These are phyloP conservation scores for Aspergillus ostianus DNA, from an alignment of 495 filamentous ascomycete genomes.

Conservation along the genomic window DNA sequence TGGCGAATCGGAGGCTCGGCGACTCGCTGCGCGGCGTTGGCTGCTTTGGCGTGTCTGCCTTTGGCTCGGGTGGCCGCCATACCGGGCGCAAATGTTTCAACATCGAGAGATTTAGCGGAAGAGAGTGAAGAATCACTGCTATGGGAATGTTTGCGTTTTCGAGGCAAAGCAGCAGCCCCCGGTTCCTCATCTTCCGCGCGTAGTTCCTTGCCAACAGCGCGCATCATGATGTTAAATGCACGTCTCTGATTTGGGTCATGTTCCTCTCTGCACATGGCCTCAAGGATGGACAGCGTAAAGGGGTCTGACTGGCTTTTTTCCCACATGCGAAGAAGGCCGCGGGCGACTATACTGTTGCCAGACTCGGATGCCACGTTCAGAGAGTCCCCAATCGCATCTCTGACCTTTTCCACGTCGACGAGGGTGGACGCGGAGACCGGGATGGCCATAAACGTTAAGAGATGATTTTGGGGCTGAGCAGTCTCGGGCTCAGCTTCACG, in stretches of 20 bases:
- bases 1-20: slow-evolving; percentile 7
- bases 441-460: slow-evolving; percentile 15
- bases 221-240: slow-evolving; percentile 28
- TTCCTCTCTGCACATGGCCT: slow-evolving; percentile 25
- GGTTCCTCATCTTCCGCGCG: slow-evolving; percentile 13
- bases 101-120: slow-evolving; percentile 36
- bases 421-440: slow-evolving; percentile 23
- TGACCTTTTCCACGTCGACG: slow-evolving; percentile 28
- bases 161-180: slow-evolving; percentile 8
- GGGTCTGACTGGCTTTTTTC: slow-evolving; percentile 25
- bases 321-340: slow-evolving; percentile 29
- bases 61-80: slow-evolving; percentile 25
- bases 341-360: slow-evolving; percentile 26
- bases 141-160: slow-evolving; percentile 35
- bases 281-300: slow-evolving; percentile 25
- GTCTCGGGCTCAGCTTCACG: slow-evolving; percentile 4
- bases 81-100: slow-evolving; percentile 23
- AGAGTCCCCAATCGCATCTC: slow-evolving; percentile 21
- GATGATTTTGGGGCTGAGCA: slow-evolving; percentile 1
- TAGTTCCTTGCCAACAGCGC: slow-evolving; percentile 21
- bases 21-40: slow-evolving; percentile 13
- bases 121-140: slow-evolving; percentile 46
- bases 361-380: slow-evolving; percentile 24
- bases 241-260: slow-evolving; percentile 23
- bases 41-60: slow-evolving; percentile 26